These are phyloP conservation scores for Infundibulicybe gibba DNA, from an alignment of 768 basidiomycete species.

Conservation along the genomic window DNA sequence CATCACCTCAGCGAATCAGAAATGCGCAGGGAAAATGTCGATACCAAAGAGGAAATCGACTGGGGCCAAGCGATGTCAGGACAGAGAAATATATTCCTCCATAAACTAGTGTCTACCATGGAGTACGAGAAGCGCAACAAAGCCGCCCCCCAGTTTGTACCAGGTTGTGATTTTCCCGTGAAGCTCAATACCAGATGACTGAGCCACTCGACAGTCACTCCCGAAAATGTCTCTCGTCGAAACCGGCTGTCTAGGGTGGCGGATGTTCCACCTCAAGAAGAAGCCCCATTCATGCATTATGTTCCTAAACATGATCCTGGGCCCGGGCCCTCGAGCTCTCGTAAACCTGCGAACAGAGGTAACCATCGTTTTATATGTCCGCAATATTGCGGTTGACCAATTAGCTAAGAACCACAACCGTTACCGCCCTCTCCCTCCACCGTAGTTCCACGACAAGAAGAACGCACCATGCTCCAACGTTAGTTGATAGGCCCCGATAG, in stretches of 20 bases:
- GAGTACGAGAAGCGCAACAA: conserved; percentile 50
- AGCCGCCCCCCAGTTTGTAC: conserved; percentile 39
- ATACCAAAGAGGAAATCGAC: conserved; percentile 71
- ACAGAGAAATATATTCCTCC: conserved; percentile 67
- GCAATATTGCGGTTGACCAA: no score
- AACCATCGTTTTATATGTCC: background rate
- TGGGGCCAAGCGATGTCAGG: conserved; percentile 77
- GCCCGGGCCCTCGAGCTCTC: conserved; percentile 9
- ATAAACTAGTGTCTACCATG: conserved; percentile 56
- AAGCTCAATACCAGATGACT: no score
- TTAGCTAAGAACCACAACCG: no score
- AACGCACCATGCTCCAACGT: conserved; percentile 49
- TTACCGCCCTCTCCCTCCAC: background rate
- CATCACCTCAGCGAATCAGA: conserved; percentile 53
- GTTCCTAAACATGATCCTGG: conserved; percentile 36
- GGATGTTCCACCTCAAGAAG: conserved; percentile 37
- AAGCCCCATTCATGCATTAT: conserved; percentile 45
- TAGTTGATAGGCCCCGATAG: conserved; percentile 11
- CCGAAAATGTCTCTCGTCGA: conserved; percentile 25
- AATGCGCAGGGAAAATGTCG: conserved; percentile 66
- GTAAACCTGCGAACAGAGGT: conserved; percentile 17
- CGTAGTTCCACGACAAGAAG: conserved; percentile 2
- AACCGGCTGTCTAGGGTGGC: conserved; percentile 29
- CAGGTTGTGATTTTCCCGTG: conserved; percentile 26
- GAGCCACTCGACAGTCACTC: no score